Conservation (phyloP, 805 yeast genomes). For the Pichia heedii region DNA sequence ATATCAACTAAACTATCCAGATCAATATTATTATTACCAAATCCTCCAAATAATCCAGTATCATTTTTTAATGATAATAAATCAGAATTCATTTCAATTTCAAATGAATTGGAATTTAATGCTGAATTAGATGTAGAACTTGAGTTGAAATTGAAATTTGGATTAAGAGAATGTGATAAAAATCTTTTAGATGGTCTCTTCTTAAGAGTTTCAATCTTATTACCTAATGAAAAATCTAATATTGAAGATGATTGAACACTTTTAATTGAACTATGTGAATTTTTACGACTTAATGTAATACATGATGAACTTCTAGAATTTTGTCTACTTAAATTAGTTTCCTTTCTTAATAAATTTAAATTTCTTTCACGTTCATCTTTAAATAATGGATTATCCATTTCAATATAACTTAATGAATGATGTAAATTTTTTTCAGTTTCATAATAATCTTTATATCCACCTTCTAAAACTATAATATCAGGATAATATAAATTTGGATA, state of each 20-base stretch:
- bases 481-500: constrained; percentile 85
- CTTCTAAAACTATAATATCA: constrained; percentile 78
- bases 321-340: constrained; percentile 24
- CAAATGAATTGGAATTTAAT: no score
- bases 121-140: no score
- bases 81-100: background rate
- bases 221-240: constrained; percentile 18
- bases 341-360: constrained; percentile 31
- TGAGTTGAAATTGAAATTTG: no score
- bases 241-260: constrained; percentile 15
- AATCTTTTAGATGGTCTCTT: constrained; percentile 7
- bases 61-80: background rate
- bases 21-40: constrained; percentile 16
- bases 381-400: constrained; percentile 64
- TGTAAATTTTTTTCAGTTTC: constrained; percentile 30
- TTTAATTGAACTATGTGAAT: constrained; percentile 10
- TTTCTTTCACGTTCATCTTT: constrained; percentile 36
- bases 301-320: constrained; percentile 15
- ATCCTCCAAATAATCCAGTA: constrained; percentile 21
- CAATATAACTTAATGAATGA: constrained; percentile 48
- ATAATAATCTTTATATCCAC: constrained; percentile 82
- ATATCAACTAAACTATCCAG: constrained; percentile 18
- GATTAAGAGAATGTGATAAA: background rate
- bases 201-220: constrained; percentile 6
- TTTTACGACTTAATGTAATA: constrained; percentile 10